Conservation (phyloP, 805 yeast genomes). For the Lipomyces japonicus region DNA sequence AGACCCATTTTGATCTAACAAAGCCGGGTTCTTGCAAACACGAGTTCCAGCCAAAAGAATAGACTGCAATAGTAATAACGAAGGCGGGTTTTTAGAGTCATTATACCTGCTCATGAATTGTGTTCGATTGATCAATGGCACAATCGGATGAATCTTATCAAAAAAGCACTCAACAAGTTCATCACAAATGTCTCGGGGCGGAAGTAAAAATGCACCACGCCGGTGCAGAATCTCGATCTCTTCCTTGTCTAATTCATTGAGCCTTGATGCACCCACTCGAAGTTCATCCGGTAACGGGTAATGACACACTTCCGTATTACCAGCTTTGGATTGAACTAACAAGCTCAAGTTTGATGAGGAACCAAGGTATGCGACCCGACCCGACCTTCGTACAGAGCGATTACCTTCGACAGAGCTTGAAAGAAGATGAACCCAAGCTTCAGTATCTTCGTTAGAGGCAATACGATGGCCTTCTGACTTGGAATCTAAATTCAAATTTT, state of each 20-base stretch:
- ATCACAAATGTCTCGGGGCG: conserved; percentile 54
- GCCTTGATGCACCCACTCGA: conserved; percentile 32
- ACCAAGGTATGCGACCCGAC: conserved; percentile 49
- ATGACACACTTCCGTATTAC: conserved; percentile 45
- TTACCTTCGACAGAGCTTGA: conserved; percentile 37
- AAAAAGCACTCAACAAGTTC: conserved; percentile 62
- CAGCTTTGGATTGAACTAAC: conserved; percentile 46
- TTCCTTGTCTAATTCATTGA: conserved; percentile 47
- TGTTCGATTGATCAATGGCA: conserved; percentile 63
- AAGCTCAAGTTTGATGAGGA: conserved; percentile 49
- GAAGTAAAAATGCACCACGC: conserved; percentile 57
- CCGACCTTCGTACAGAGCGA: conserved; percentile 30
- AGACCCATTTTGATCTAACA: conserved; percentile 46
- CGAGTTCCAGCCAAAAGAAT: conserved; percentile 67
- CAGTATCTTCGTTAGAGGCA: conserved; percentile 30
- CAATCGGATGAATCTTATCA: conserved; percentile 58
- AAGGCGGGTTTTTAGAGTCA: conserved; percentile 55
- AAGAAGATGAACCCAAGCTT: conserved; percentile 37
- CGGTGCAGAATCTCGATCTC: conserved; percentile 59
- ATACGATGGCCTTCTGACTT: no score
- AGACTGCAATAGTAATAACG: conserved; percentile 62
- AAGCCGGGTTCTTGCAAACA: conserved; percentile 51
- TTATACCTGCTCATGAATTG: conserved; percentile 58
- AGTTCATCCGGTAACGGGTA: conserved; percentile 32
- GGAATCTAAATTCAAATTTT: no score